These are phyloP conservation scores for Solanum paucissectum DNA, from an alignment of 257 asterid species.

Conservation along the genomic window DNA sequence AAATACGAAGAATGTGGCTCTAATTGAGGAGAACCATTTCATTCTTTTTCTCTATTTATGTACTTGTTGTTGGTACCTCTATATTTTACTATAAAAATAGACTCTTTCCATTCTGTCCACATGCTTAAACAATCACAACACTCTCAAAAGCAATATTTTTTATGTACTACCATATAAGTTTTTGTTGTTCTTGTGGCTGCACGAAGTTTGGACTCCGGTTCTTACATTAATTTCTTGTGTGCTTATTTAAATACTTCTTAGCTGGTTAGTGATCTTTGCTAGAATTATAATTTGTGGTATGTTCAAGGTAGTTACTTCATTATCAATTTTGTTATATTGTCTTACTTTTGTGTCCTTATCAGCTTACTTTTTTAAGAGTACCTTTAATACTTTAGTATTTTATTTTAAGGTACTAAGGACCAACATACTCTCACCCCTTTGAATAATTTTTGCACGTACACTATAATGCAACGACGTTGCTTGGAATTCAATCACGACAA, in stretches of 20 bases:
- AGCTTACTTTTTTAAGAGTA: background rate
- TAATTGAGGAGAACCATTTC: background rate
- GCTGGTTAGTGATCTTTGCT: background rate
- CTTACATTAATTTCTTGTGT: background rate
- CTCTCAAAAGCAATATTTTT: background rate
- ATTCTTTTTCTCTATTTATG: background rate
- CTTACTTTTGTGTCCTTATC: background rate
- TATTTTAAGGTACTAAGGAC: background rate
- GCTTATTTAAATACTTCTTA: background rate
- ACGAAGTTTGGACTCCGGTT: background rate
- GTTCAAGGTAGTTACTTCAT: no score
- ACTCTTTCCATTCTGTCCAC: background rate
- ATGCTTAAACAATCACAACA: background rate
- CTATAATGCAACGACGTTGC: no score
- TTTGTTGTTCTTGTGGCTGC: background rate
- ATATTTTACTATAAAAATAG: no score
- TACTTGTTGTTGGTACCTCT: background rate
- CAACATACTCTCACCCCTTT: no score
- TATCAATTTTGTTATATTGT: background rate
- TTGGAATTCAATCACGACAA: no score
- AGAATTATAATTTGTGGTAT: background rate
- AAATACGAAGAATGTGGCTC: background rate
- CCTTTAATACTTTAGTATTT: no score
- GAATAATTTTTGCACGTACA: no score
- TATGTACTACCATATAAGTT: background rate